phyloP scores from a whole-genome alignment of 2,329 filamentous ascomycete genomes.

The Diaporthe ilicicola region DNA sequence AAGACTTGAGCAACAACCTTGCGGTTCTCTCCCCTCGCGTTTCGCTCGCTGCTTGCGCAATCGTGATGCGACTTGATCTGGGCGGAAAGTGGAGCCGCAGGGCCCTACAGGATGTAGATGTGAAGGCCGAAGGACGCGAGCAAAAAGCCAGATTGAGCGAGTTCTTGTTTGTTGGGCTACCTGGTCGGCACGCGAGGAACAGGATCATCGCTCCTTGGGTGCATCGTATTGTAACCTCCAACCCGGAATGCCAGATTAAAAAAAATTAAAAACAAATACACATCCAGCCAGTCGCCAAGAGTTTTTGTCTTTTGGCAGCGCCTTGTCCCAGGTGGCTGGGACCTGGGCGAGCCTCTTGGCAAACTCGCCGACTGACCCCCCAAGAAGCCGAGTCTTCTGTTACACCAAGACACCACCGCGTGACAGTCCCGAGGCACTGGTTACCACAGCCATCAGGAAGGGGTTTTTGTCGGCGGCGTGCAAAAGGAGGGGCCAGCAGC shows the following conservation, averaged over 20 bases:
- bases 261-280: not conserved
- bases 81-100: constrained; percentile 7
- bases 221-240: constrained; percentile 10
- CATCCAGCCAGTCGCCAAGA: not conserved
- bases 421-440: not conserved
- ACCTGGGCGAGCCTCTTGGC: constrained; percentile 11
- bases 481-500: not conserved
- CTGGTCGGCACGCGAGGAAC: constrained; percentile 18
- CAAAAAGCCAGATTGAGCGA: not conserved
- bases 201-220: not conserved
- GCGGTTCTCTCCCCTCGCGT: constrained; percentile 12
- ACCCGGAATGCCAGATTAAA: not conserved
- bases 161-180: not conserved
- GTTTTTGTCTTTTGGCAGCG: constrained; percentile 10
- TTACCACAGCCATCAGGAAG: not conserved
- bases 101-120: not conserved
- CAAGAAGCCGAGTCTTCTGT: not conserved
- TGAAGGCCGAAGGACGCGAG: constrained; percentile 26
- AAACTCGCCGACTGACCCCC: constrained; percentile 1
- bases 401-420: not conserved
- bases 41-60: constrained; percentile 23
- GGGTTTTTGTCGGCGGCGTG: not conserved
- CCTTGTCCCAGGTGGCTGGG: constrained; percentile 22
- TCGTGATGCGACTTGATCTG: constrained; percentile 22
- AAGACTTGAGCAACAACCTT: not conserved